Base-by-base conservation (phyloP, 345 rosid species). In the Gossypium raimondii region DNA sequence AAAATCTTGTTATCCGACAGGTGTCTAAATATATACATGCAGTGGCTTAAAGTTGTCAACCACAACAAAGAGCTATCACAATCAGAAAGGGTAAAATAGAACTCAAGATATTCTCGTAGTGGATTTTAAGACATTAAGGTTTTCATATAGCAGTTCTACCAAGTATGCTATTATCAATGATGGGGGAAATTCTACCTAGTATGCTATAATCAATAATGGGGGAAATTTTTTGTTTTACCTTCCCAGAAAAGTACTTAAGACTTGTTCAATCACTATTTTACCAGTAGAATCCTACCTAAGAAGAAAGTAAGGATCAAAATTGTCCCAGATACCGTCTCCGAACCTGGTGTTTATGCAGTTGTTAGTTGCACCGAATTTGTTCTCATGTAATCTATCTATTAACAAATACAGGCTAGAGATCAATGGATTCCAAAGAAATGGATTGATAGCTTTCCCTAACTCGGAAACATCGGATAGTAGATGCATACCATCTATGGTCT, bases 281-380 rank as follows among this genome's bases (percentile, higher is more conserved):
- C 53, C 43, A n/a, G 51, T 34, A 48, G 3, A 20, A 62, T 63
- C 50, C 56, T 68, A 75, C 43, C 80, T 80, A 59, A 90, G 86
- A 81, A 94, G 97, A 85, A 92, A 94, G 82, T 83, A 90, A 4
- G 97, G 98, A 84, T 87, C 85, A 81, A 94, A 94, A 75, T 82
- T 80, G 67, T 88, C 91, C 92, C 92, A 89, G 61, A 79, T 44
- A 68, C 75, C 81, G 47, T 61, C 86, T 56, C 60, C 24, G 4
- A 43, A 24, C 20, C 58, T 69, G 69, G 43, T 56, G 11, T 55
- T 3, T 18, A 74, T 62, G 61, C 51, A 59, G 59, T 83, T 80
- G 60, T 74, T 47, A 38, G 50, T 22, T 48, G 74, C 50, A 41
- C 82, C 76, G 18, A 73, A 60, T 47, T 65, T 81, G 34, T 11